Evolutionary conservation across 2,329 filamentous ascomycete genomes (phyloP).

Genomic region (Penicillium sp.): DNA sequence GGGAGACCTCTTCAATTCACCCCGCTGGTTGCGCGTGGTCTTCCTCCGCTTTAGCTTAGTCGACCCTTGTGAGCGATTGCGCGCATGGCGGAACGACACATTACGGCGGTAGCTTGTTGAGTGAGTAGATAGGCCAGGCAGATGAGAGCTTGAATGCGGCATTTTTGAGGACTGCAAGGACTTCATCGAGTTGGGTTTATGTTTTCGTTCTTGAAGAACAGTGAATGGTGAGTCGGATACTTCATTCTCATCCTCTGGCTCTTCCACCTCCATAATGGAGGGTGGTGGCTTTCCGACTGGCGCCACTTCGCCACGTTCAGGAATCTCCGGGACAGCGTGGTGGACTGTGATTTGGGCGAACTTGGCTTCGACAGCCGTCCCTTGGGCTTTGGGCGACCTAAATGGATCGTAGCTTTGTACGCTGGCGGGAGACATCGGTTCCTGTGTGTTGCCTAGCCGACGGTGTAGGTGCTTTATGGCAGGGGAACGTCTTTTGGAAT

Average conservation of each 20-base stretch:
- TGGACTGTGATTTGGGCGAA: slow-evolving; percentile 70
- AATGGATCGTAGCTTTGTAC: slow-evolving; percentile 80
- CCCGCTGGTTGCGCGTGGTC: slow-evolving; percentile 17
- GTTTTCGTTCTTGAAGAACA: slow-evolving; percentile 32
- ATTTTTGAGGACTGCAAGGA: slow-evolving; percentile 46
- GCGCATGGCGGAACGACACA: slow-evolving; percentile 62
- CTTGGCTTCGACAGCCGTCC: slow-evolving; percentile 53
- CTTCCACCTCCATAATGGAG: slow-evolving; percentile 23
- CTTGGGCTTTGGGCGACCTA: slow-evolving; percentile 63
- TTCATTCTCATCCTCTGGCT: slow-evolving; percentile 12
- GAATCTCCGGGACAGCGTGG: slow-evolving; percentile 39
- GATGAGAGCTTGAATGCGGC: slow-evolving; percentile 50
- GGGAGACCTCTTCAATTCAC: slow-evolving; percentile 25
- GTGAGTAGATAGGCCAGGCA: slow-evolving; percentile 36
- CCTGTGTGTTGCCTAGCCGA: slow-evolving; percentile 50
- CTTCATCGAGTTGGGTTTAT: slow-evolving; percentile 34
- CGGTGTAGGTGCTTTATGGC: slow-evolving; percentile 56
- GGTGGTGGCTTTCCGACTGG: slow-evolving; percentile 17
- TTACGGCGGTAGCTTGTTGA: slow-evolving; percentile 59
- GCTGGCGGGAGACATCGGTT: slow-evolving; percentile 44
- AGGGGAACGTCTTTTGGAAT: slow-evolving; percentile 51
- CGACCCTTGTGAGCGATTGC: slow-evolving; percentile 39
- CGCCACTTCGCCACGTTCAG: background rate
- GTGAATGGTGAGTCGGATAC: slow-evolving; percentile 29
- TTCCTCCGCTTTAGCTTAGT: slow-evolving; percentile 24